A percentile compares a stretch with the other conserved stretches of the same genome.
Conservation (phyloP, 139 green algal species). For the Parachlorella kessleri region DNA sequence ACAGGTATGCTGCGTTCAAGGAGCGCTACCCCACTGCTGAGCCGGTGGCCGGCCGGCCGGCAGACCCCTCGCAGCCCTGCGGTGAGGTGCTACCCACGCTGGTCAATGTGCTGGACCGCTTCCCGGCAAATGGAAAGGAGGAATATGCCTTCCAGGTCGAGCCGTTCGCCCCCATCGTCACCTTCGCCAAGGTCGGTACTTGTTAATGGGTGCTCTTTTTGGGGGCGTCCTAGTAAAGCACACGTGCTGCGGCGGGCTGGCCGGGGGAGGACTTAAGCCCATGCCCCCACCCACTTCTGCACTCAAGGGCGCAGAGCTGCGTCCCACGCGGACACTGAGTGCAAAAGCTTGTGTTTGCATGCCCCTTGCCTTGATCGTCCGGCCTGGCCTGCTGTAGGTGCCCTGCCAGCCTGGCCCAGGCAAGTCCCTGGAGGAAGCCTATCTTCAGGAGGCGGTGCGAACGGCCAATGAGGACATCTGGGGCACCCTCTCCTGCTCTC, state of each 20-base stretch:
- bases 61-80: background rate
- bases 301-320: too few species aligned
- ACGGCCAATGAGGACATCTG: constrained; percentile 42
- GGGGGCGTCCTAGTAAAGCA: too few species aligned
- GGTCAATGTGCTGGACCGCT: constrained; percentile 37
- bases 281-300: too few species aligned
- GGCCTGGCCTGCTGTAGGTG: too few species aligned
- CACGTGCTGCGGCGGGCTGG: too few species aligned
- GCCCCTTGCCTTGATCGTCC: too few species aligned
- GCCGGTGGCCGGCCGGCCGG: background rate
- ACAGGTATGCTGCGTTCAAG: constrained; percentile 37
- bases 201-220: too few species aligned
- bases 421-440: constrained; percentile 14
- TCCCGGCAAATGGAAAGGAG: constrained; percentile 9
- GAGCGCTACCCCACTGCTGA: constrained; percentile 31
- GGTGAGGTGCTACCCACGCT: constrained; percentile 40
- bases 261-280: too few species aligned
- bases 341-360: too few species aligned
- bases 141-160: constrained; percentile 52
- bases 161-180: constrained; percentile 51
- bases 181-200: constrained; percentile 32
- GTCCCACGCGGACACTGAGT: too few species aligned
- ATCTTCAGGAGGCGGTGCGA: constrained; percentile 15
- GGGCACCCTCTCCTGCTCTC: constrained; percentile 36
- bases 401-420: too few species aligned